These are phyloP conservation scores for Trichoderma atrobrunneum DNA, from an alignment of 2,329 filamentous ascomycete species.

Conservation along the genomic window DNA sequence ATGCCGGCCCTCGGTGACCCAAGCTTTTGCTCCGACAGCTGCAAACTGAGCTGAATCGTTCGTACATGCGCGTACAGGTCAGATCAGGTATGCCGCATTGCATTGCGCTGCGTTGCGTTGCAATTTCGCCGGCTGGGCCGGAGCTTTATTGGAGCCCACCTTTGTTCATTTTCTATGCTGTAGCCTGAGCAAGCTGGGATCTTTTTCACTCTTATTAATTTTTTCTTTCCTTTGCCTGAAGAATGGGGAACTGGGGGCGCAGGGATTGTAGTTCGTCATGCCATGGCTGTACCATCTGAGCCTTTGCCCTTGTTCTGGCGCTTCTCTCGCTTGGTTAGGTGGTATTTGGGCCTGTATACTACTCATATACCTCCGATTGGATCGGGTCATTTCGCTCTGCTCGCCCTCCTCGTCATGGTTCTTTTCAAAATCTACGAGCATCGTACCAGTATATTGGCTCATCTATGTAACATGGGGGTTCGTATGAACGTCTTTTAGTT, in stretches of 20 bases:
- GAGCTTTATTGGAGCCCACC: neutral
- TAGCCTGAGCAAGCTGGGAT: neutral
- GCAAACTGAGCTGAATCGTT: neutral
- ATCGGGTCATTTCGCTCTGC: neutral
- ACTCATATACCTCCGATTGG: neutral
- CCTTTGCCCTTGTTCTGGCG: neutral
- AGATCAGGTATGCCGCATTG: neutral
- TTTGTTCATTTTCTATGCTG: neutral
- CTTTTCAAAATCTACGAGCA: neutral
- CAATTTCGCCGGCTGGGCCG: constrained; percentile 3
- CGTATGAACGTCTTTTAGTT: neutral
- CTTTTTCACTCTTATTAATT: neutral
- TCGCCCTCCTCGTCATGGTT: neutral
- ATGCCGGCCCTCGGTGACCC: neutral
- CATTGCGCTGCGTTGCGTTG: neutral
- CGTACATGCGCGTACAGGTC: neutral
- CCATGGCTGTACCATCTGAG: neutral
- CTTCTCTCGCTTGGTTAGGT: neutral
- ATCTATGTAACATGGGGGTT: neutral
- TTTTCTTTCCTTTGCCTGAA: neutral
- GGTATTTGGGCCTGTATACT: neutral
- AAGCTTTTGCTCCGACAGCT: neutral
- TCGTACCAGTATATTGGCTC: neutral
- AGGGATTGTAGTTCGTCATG: neutral
- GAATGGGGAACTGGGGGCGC: neutral